Base-by-base conservation (phyloP, 1,139 yeast genomes). In the Suhomyces kunorum region DNA sequence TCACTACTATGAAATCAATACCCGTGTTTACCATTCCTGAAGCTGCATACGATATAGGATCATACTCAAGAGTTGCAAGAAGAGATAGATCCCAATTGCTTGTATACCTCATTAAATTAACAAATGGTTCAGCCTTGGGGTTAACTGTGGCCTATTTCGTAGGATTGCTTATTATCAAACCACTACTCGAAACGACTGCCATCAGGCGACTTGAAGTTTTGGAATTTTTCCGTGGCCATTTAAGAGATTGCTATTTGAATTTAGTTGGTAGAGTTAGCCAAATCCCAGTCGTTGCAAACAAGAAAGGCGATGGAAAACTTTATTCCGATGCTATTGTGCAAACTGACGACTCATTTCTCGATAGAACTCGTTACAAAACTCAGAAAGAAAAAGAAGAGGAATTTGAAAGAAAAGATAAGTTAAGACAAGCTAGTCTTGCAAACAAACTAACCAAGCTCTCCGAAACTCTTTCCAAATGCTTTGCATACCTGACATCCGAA, bases 11-110 rank as follows among this genome's bases (percentile, higher is more conserved):
- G 36, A 16, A 16, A 6, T 13, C 26, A 3, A 59, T 71, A 6
- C 74, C 75, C 1, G 53, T 59, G 18, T 54, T 71, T 14, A 67
- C 77, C 1, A 68, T 72, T 1, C 76, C 78, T 2, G 78, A 72
- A 45, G 43, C 71, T 2, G 68, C 76, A 0, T 72, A 63, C 45
- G 72, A 71, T 42, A 59, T 68, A 2, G 47, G 56, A 13, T 46
- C 55, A 8, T 68, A 64, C 44, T 32, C 34, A 2, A 24, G 13
- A 13, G 12, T 9, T 3, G 3, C 27, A 8, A 25, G 25, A 5
- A 48, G 54, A n/a, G 51, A 56, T n/a, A 48, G 48, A 36, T 64
- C 74, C 4, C 50, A 53, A 13, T 45, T 69, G 15, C 45, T 67
- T 12, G 47, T 42, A 13, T 72, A 59, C 45, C 40, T 72, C 9